Evolutionary conservation across 441 rosid species (phyloP), one percentile per base, ranked within the genome.

Genomic region (Gossypium gossypioides): DNA sequence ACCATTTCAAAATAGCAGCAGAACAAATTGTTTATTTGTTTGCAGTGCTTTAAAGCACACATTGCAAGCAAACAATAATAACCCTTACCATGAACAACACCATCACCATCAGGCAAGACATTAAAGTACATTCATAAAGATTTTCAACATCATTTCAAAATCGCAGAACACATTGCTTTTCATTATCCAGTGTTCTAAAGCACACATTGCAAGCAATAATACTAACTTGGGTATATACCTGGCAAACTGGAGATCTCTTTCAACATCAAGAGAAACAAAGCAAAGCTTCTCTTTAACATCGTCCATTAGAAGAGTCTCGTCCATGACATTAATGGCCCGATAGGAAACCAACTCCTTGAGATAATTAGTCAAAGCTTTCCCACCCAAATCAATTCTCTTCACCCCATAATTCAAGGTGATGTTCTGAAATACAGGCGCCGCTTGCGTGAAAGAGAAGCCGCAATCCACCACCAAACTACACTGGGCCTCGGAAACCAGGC

Each of bases 271-370:
- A 4, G 97, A 89, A 64, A 94, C 99, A 72, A 90, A 92, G 77
- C 97, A 94, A 60, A 94, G 87, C 80, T 86, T 92, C 91, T 94
- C 99, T 70, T 92, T 94, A 6, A 90, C 97, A 87, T 94, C 96
- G 68, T 94, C 97, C 76, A 92, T 86, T 1, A 90, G 51, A 76
- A 92, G 91, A 68, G 89, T 89, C 74, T 94, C 94, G 46, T 94
- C 97, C 94, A 85, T 92, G 0, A 94, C 89, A 84, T 89, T 92
- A 5, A 94, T 70, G 2, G 93, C 69, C 13, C 97, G 86, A 75
- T 90, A 94, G 0, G 97, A 92, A 7, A 94, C 90, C 77, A 92
- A 69, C 68, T 92, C 99, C 77, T 94, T 94, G 81, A 94, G 77
- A 78, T 89, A 90, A 76, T 94, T 94, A 3, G 99, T 92, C 81